Base-by-base conservation (phyloP, 306 rosid genomes). In the Gynostemma pentaphyllum region DNA sequence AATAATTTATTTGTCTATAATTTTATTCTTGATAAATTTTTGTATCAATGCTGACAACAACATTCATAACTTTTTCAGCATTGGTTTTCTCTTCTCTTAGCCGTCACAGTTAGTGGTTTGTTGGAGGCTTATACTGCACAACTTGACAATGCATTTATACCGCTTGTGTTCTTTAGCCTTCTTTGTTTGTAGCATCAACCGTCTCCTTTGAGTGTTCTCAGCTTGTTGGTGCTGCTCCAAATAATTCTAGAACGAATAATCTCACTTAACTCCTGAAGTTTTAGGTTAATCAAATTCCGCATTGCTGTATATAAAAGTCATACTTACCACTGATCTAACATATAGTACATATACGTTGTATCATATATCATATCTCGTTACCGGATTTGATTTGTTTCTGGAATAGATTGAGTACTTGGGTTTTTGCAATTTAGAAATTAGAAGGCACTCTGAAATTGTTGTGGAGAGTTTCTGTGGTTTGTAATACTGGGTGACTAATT, bases 51-150 rank as follows among this genome's bases (percentile, higher is more conserved):
- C 42, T 80, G 72, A 81, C 66, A 23, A 57, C 26, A 66, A 23
- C n/a, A 36, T 65, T 48, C 37, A 19, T 36, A 9, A 57, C 29
- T 4, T 60, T 79, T 77, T 76, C 99, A 92, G 99, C 88, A 83
- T 27, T 92, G 99, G 96, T 67, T 73, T 71, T 88, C 94, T 46
- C 85, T 88, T 50, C 76, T 88, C 59, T 54, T 86, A 19, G 95
- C 95, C 4, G 94, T 88, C 79, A 86, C 87, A n/a, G 75, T 72
- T 26, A 86, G 95, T 79, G 99, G 99, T 64, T 68, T 92, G 80
- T 74, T 92, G 81, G 99, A 92, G 89, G 99, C 99, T 63, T 84
- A 82, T 81, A 92, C 99, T 0, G 81, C 96, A 7, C 99, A 92
- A 72, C 95, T 92, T 22, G 99, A 92, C 83, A 92, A 92, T 32